These are phyloP conservation scores for Triticum timopheevii DNA, from an alignment of 176 grass and related monocot species.

Conservation along the genomic window DNA sequence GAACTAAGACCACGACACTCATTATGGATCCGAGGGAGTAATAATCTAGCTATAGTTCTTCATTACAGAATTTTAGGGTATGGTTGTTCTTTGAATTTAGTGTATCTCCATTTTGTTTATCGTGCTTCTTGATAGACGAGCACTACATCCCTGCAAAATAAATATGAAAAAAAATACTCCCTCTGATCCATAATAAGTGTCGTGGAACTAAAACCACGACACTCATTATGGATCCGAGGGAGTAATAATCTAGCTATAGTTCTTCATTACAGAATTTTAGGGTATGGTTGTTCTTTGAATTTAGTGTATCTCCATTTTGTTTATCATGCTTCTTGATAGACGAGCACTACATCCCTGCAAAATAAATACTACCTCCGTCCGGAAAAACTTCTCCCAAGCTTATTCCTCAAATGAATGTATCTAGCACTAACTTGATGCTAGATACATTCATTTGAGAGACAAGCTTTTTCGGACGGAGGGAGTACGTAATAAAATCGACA, in stretches of 20 bases:
- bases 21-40: too few species aligned
- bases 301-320: slow-evolving; percentile 19
- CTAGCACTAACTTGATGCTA: too few species aligned
- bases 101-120: slow-evolving; percentile 20
- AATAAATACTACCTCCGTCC: not conserved
- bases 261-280: not conserved
- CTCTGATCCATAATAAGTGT: too few species aligned
- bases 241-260: not conserved
- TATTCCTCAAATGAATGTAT: too few species aligned
- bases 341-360: not conserved
- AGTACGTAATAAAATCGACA: not conserved
- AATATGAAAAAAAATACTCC: slow-evolving; percentile 1
- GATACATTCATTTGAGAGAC: too few species aligned
- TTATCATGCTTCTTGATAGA: slow-evolving; percentile 22
- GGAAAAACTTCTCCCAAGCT: too few species aligned
- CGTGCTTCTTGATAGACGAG: slow-evolving; percentile 15
- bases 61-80: not conserved
- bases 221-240: too few species aligned
- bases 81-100: not conserved
- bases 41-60: not conserved
- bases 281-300: not conserved
- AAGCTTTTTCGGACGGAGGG: too few species aligned
- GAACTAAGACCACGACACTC: too few species aligned
- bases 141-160: not conserved
- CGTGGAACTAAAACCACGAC: too few species aligned